Evolutionary conservation across 129 eudicot species (phyloP), one percentile per base, ranked within the genome.

Genomic region (Deinandra increscens): DNA sequence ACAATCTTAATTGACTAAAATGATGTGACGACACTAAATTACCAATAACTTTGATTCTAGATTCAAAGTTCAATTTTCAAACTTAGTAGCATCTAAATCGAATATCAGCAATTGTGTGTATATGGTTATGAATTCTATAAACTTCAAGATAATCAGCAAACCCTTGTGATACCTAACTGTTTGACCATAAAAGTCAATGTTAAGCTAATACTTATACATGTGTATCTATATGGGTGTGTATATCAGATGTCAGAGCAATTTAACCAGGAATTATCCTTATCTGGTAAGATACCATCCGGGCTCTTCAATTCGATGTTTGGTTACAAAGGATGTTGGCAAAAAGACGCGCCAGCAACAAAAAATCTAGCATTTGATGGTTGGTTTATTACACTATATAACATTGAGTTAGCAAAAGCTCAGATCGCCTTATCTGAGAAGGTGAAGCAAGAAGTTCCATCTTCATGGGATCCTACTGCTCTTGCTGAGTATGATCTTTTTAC

Each of bases 251-350:
- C 97, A 38, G 97, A 87, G 83, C 97, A 85, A 43, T 89, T 89
- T 59, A 94, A 94, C 75, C 97, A 87, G 71, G 97, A 87, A 6
- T 36, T 87, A 20, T 78, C 93, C 0, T 65, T 94, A 68, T 80
- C 99, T 2, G 97, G 99, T n/a, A 94, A 90, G 82, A 90, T 94
- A 75, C 99, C 99, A 69, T 85, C 96, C 6, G 99, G 99, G 55
- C 59, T 73, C 49, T 89, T 94, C 71, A 94, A 94, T 69, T 50
- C 86, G 1, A 90, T 94, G 99, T 94, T 94, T 41, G 84, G 79
- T 60, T 85, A 75, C 75, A 94, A 87, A 67, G 93, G 91, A 7
- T 81, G 93, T 74, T 94, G 99, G 99, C 96, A 84, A 78, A 94
- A 82, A 49, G 99, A 94, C 74, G 99, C 96, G 6, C 80, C 93